A percentile compares a stretch with the other conserved stretches of the same genome.
Evolutionary conservation across 2,329 filamentous ascomycete species (phyloP).

Genomic region (Sporothrix curviconia): DNA sequence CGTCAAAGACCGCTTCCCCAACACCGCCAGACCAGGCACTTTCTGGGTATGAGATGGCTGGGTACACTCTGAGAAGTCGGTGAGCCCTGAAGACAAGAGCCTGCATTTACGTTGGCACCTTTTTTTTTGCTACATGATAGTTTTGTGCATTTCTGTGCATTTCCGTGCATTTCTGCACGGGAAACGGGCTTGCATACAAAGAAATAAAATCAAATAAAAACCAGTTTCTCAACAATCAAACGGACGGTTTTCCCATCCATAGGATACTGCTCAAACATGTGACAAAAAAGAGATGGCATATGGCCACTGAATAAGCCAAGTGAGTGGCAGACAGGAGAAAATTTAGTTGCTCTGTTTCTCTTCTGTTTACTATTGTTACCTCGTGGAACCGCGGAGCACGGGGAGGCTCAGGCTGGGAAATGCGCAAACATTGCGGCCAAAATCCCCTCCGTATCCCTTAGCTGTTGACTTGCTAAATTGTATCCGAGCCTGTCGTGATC

Average conservation of each 20-base stretch:
- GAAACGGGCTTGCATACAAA: not conserved
- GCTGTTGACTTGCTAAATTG: constrained; percentile 9
- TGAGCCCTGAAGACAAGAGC: not conserved
- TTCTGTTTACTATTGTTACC: not conserved
- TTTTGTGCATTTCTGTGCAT: too few species aligned
- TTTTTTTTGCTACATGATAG: not conserved
- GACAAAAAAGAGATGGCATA: too few species aligned
- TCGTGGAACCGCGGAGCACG: not conserved
- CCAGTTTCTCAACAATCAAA: too few species aligned
- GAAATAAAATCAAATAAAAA: not conserved
- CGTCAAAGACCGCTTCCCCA: not conserved
- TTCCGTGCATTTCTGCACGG: not conserved
- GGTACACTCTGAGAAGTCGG: constrained; percentile 5
- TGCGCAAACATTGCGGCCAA: not conserved
- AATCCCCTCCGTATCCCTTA: not conserved
- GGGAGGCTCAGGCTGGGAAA: not conserved
- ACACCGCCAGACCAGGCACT: constrained; percentile 2
- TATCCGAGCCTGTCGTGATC: constrained; percentile 5
- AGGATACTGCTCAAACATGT: too few species aligned
- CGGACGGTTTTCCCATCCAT: too few species aligned
- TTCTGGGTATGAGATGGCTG: too few species aligned
- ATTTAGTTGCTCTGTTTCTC: too few species aligned
- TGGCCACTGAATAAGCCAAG: too few species aligned
- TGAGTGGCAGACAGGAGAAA: too few species aligned
- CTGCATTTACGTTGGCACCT: not conserved